Evolutionary conservation across 2,329 filamentous ascomycete genomes (phyloP), one percentile per base, ranked within the genome.

Genomic region (Fusarium kyushuense): DNA sequence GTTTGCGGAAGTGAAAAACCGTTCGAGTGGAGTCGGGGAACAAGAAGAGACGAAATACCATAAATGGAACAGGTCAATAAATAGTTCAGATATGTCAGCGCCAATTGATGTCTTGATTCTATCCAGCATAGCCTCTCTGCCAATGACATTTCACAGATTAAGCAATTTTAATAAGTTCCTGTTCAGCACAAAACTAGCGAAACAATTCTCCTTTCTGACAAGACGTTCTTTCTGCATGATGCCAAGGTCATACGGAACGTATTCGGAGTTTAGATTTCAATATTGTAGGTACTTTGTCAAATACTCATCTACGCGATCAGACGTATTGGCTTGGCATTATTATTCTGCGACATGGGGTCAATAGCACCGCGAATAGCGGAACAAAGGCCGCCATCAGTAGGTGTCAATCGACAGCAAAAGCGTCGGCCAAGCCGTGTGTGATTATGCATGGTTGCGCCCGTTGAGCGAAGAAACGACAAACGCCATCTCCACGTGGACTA

Each of bases 1-100:
- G 19, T 33, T 63, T 63, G 38, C 25, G 9, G 36, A 30, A 25
- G 27, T 25, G 21, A 12, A 23, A 30, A 57, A 19, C 23, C 43
- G 32, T 38, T 32, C 49, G 32, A 17, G 1, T 57, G 49, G 49
- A 33, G n/a, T 27, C 30, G 30, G 38, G 23, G 43, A 54, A 19
- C 12, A 52, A 6, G 16, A 29, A 11, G 29, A 41, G 47, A 38
- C 47, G 33, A 40, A 27, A 29, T 6, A 40, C 47, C 47, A 29
- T 21, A 29, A 38, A 49, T 40, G 47, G 33, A 38, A 14, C 38
- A 10, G 21, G 16, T 35, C 11, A 9, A 23, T 12, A 43, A 19
- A 25, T 52, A 19, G 25, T 36, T 59, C 11, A n/a, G 12, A 27
- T 11, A 43, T 52, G 38, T 59, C 58, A 38, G 30, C n/a, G 16